Conservation (phyloP, 2,329 filamentous ascomycete genomes). For the Plectosphaerella plurivora region DNA sequence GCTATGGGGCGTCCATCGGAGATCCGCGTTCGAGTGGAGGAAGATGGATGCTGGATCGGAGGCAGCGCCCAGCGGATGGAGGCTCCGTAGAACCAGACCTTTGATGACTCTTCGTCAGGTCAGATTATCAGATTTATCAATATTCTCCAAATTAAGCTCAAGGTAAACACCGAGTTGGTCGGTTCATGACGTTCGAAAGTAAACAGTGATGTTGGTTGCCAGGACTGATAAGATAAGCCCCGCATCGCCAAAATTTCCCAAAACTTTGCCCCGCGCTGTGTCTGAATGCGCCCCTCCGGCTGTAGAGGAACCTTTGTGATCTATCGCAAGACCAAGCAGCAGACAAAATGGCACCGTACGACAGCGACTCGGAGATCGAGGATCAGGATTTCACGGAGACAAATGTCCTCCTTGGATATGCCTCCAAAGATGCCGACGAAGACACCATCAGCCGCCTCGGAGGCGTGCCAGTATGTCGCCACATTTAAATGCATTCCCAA, state of each 20-base stretch:
- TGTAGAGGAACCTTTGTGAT: no score
- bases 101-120: no score
- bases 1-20: not conserved
- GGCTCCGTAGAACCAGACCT: no score
- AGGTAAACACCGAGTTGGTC: no score
- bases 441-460: constrained; percentile 87
- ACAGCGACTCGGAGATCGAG: constrained; percentile 76
- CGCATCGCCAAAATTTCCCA: constrained; percentile 25
- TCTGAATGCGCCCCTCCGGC: not conserved
- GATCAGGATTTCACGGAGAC: constrained; percentile 71
- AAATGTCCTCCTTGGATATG: constrained; percentile 85
- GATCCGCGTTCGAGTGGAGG: not conserved
- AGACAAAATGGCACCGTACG: constrained; percentile 65
- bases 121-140: no score
- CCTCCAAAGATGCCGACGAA: constrained; percentile 71
- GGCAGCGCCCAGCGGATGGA: not conserved
- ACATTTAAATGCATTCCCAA: not conserved
- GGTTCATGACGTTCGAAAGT: no score
- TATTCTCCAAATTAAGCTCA: no score
- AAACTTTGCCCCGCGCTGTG: constrained; percentile 32
- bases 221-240: constrained; percentile 22
- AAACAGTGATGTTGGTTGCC: no score
- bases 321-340: not conserved
- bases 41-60: not conserved
- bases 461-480: constrained; percentile 68